These are phyloP conservation scores for Chenopodium formosanum DNA, from an alignment of 148 eudicot species.

Conservation along the genomic window DNA sequence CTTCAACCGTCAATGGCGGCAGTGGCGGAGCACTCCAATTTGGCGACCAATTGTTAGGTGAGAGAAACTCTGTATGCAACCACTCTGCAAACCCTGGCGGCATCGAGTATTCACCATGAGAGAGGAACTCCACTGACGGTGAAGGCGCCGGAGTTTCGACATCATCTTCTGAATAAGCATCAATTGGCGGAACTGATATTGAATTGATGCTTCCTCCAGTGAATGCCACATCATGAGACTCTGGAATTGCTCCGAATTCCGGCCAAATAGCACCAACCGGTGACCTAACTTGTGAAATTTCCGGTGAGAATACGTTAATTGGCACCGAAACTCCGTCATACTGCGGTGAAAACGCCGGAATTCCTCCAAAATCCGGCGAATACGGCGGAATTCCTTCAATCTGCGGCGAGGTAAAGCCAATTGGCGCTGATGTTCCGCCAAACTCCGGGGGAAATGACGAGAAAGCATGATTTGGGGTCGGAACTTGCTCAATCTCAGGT, in stretches of 20 bases:
- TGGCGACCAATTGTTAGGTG: constrained; percentile 25
- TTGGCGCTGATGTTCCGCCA: neutral
- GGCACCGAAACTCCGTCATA: neutral
- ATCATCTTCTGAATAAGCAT: neutral
- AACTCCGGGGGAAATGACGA: neutral
- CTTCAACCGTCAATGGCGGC: neutral
- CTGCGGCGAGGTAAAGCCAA: neutral
- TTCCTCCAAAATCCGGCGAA: neutral
- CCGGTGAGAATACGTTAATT: constrained; percentile 2
- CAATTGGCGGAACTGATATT: constrained; percentile 21
- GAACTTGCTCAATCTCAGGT: neutral
- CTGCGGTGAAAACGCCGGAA: neutral
- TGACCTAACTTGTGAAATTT: neutral
- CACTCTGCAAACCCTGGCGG: neutral
- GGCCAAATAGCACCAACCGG: neutral
- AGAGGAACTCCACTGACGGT: neutral
- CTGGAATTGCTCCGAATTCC: constrained; percentile 1
- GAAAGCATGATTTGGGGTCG: neutral
- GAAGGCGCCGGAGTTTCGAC: constrained; percentile 10
- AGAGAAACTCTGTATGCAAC: constrained; percentile 13
- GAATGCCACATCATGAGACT: neutral
- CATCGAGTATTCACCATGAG: neutral
- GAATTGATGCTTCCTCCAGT: constrained; percentile 14
- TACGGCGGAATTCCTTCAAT: neutral
- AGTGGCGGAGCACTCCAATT: neutral